Evolutionary conservation across 768 basidiomycete species (phyloP).

Genomic region (Hypholoma sublateritium): DNA sequence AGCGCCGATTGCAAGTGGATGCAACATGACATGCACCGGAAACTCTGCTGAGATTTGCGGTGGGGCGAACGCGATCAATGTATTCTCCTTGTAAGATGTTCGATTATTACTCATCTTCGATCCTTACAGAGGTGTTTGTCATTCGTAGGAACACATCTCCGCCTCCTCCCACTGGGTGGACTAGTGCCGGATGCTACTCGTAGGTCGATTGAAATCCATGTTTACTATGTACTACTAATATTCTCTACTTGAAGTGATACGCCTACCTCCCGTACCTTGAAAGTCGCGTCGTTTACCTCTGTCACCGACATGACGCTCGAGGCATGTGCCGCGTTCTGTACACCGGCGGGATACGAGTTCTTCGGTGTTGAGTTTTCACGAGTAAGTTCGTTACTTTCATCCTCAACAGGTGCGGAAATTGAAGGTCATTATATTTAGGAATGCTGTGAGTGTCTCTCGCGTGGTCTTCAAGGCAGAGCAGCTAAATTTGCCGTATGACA

Average conservation of each 20-base stretch:
- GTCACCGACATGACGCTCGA: conserved; percentile 61
- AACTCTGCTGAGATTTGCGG: conserved; percentile 57
- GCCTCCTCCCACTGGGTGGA: neutral
- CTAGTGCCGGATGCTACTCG: conserved; percentile 1
- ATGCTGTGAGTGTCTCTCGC: conserved; percentile 22
- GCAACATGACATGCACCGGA: conserved; percentile 59
- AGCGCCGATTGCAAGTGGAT: conserved; percentile 44
- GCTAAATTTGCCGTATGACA: neutral
- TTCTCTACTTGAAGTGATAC: conserved; percentile 43
- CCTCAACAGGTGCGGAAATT: neutral
- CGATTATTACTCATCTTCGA: neutral
- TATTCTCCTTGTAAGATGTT: conserved; percentile 6
- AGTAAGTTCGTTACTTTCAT: neutral
- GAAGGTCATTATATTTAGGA: conserved; percentile 3
- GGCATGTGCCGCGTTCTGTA: conserved; percentile 45
- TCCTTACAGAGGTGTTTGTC: neutral
- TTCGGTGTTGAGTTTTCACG: conserved; percentile 48
- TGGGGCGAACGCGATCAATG: conserved; percentile 33
- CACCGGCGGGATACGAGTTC: conserved; percentile 46
- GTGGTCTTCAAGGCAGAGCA: neutral
- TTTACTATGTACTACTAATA: neutral
- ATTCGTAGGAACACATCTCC: neutral
- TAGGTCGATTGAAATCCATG: neutral
- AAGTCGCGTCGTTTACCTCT: conserved; percentile 38
- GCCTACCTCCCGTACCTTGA: conserved; percentile 52